A percentile compares a stretch with the other conserved stretches of the same genome.
phyloP scores from a whole-genome alignment of 2,329 filamentous ascomycete species.

The Apiospora koreana region DNA sequence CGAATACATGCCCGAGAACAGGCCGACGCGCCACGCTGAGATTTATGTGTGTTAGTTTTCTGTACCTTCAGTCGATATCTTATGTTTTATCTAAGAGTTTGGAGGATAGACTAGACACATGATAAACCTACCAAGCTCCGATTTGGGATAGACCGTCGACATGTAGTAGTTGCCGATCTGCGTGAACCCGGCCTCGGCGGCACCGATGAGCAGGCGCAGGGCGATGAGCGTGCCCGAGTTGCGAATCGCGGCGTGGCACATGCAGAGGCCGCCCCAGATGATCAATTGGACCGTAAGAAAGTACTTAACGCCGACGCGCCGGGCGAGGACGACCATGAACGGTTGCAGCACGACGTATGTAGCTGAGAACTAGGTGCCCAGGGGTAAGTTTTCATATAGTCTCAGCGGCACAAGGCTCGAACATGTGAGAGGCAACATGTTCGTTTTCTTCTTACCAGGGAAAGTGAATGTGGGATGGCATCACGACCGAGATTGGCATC shows the following conservation, averaged over 20 bases:
- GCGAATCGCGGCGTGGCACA: conserved; percentile 22
- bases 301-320: conserved; percentile 21
- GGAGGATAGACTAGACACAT: too few relatives aligned
- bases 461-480: conserved; percentile 24
- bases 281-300: conserved; percentile 18
- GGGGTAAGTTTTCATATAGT: too few relatives aligned
- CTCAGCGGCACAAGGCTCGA: too few relatives aligned
- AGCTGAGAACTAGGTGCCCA: conserved; percentile 22
- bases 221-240: conserved; percentile 18
- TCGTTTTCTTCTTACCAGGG: conserved; percentile 9
- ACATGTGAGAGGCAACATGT: background rate
- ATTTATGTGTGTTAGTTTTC: background rate
- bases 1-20: conserved; percentile 23
- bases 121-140: conserved; percentile 6
- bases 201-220: conserved; percentile 23
- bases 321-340: conserved; percentile 23
- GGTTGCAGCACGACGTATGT: conserved; percentile 26
- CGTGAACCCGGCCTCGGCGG: conserved; percentile 24
- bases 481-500: conserved; percentile 23
- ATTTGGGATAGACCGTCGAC: conserved; percentile 23
- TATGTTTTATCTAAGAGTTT: too few relatives aligned
- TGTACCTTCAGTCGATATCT: too few relatives aligned
- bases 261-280: conserved; percentile 23
- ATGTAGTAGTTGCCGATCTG: conserved; percentile 25
- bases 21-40: conserved; percentile 3